Conservation (phyloP, 768 basidiomycete species). For the Leccinum incarnatum region DNA sequence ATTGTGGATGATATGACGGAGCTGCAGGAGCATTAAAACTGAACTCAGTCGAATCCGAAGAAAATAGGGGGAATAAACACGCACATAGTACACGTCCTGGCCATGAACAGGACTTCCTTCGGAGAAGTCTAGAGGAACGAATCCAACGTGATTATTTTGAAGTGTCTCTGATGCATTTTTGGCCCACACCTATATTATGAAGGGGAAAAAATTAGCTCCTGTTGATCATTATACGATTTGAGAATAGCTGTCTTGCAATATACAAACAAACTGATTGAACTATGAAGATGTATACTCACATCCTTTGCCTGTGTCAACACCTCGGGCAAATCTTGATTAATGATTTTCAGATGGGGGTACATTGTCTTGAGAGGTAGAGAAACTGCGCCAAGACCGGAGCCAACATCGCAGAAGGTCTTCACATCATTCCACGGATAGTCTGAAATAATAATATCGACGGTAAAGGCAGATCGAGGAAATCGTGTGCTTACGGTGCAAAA, state of each 20-base stretch:
- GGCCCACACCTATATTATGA: neutral
- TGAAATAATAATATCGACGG: neutral
- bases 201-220: neutral
- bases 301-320: constrained; percentile 22
- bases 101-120: neutral
- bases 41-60: neutral
- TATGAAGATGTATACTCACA: constrained; percentile 1
- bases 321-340: constrained; percentile 29
- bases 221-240: neutral
- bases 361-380: constrained; percentile 25
- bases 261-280: neutral
- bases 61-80: neutral
- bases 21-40: constrained; percentile 6
- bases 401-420: constrained; percentile 28
- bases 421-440: constrained; percentile 27
- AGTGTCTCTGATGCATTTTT: neutral
- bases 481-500: constrained; percentile 21
- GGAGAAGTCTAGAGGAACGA: neutral
- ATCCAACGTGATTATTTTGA: neutral
- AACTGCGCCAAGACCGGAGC: constrained; percentile 28
- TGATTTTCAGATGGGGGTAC: constrained; percentile 27
- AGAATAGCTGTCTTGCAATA: neutral
- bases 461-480: neutral
- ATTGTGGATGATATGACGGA: constrained; percentile 33
- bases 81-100: neutral